Evolutionary conservation across 345 rosid species (phyloP), one percentile per base, ranked within the genome.

Genomic region (Hirschfeldia incana): DNA sequence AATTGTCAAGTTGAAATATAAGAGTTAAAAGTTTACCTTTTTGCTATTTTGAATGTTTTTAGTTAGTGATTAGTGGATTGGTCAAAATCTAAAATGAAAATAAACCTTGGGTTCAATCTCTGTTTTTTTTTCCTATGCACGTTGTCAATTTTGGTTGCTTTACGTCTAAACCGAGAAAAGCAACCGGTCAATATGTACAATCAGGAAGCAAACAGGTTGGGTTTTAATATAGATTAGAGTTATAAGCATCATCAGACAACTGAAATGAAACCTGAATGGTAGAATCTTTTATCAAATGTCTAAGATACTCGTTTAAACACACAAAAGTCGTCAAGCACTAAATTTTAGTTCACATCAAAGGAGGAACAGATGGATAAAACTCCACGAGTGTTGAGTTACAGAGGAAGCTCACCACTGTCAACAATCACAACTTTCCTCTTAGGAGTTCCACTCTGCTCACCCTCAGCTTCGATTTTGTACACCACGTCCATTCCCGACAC

Each of bases 381-480:
- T 66, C 3, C 36, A 39, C 1, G 16, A 49, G 29, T 8, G 61
- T 13, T 34, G 42, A 65, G 44, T 85, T 82, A 95, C 4, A 90
- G 86, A 42, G 98, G 97, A 58, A 93, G 84, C 80, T 95, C 98
- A 4, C 99, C 99, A 58, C 99, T 91, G 84, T 95, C 99, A 0
- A 89, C 91, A 27, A 95, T 87, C 81, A 89, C 89, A 9, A 95
- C 98, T 83, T 88, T 90, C 85, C 91, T 86, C 85, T 88, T 95
- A 0, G 98, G 98, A 46, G 94, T 87, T 77, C 98, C 98, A n/a
- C 83, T 84, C 70, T 95, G 99, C 29, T 6, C 78, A 13, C 99
- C 99, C 83, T 95, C 92, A 11, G 98, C 99, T 87, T 95, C 99
- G 21, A 95, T 36, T 83, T 93, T 93, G 92, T 91, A 91, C 30